Conservation (phyloP, 768 basidiomycete genomes). For the Phaffia tasmanica region DNA sequence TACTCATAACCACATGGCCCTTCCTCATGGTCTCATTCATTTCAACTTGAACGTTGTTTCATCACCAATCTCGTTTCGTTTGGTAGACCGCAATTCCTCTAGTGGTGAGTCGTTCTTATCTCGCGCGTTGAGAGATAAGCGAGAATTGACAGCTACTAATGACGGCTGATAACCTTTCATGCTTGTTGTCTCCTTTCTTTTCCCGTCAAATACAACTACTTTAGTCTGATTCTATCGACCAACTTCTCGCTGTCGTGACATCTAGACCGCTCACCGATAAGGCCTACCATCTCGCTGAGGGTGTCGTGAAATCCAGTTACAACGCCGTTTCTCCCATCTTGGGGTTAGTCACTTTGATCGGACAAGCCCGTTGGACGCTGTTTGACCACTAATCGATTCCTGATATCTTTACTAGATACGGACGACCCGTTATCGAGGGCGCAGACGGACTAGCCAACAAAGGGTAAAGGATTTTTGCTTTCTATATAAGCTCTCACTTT, state of each 20-base stretch:
- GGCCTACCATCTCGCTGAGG: conserved; percentile 21
- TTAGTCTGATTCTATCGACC: conserved; percentile 17
- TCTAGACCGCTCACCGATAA: conserved; percentile 16
- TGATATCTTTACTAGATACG: conserved; percentile 5
- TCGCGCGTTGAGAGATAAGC: not conserved
- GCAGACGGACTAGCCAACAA: conserved; percentile 24
- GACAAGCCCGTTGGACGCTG: not conserved
- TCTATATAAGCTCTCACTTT: not conserved
- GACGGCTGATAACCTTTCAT: not conserved
- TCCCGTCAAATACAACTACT: not conserved
- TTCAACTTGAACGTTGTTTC: not conserved
- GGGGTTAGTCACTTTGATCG: conserved; percentile 6
- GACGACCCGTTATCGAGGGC: conserved; percentile 17
- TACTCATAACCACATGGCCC: not conserved
- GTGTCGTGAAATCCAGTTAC: conserved; percentile 18
- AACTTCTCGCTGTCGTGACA: conserved; percentile 6
- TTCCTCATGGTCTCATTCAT: not conserved
- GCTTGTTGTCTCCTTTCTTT: not conserved
- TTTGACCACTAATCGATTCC: not conserved
- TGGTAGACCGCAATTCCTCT: conserved; percentile 21
- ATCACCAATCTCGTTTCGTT: no score
- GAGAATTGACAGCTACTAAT: not conserved
- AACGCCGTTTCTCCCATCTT: conserved; percentile 14
- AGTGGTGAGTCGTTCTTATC: conserved; percentile 12
- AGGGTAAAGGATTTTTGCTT: conserved; percentile 7